phyloP scores from a whole-genome alignment of 2,329 filamentous ascomycete genomes.

The Trematosphaeria pertusa region DNA sequence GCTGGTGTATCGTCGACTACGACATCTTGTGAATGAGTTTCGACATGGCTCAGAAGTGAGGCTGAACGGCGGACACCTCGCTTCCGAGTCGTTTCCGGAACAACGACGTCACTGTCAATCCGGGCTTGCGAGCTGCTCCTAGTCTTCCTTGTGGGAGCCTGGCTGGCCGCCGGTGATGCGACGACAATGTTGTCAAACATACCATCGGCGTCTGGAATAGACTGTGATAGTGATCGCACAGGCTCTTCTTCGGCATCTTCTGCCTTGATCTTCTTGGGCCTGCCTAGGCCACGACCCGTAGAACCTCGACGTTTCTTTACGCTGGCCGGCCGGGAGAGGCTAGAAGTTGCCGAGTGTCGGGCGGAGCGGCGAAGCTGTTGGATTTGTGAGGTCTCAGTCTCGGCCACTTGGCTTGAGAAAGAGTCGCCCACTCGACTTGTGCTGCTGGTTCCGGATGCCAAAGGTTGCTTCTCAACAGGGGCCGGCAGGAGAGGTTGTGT shows the following conservation, averaged over 20 bases:
- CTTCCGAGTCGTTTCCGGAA: constrained; percentile 31
- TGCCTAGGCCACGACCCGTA: constrained; percentile 4
- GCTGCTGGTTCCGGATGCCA: constrained; percentile 24
- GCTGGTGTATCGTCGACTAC: constrained; percentile 36
- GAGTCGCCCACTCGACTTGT: constrained; percentile 47
- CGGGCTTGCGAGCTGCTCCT: constrained; percentile 13
- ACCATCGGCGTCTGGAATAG: constrained; percentile 33
- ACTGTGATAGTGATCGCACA: background rate
- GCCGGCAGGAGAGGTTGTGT: constrained; percentile 15
- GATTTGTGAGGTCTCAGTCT: constrained; percentile 24
- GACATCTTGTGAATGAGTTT: constrained; percentile 28
- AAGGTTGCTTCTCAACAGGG: constrained; percentile 8
- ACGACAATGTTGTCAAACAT: constrained; percentile 52
- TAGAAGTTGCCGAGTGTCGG: constrained; percentile 30
- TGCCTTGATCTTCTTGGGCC: constrained; percentile 25
- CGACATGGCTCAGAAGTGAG: constrained; percentile 38
- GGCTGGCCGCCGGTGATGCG: constrained; percentile 18
- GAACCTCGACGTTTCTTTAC: constrained; percentile 30
- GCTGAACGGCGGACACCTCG: constrained; percentile 33
- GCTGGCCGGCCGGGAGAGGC: constrained; percentile 22
- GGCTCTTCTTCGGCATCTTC: constrained; percentile 7
- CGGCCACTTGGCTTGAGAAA: constrained; percentile 32
- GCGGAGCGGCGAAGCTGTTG: constrained; percentile 33
- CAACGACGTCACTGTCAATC: constrained; percentile 4
- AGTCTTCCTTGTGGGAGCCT: constrained; percentile 22